These are phyloP conservation scores for Ampelomyces quisqualis DNA, from an alignment of 2,329 filamentous ascomycete species.

Conservation along the genomic window DNA sequence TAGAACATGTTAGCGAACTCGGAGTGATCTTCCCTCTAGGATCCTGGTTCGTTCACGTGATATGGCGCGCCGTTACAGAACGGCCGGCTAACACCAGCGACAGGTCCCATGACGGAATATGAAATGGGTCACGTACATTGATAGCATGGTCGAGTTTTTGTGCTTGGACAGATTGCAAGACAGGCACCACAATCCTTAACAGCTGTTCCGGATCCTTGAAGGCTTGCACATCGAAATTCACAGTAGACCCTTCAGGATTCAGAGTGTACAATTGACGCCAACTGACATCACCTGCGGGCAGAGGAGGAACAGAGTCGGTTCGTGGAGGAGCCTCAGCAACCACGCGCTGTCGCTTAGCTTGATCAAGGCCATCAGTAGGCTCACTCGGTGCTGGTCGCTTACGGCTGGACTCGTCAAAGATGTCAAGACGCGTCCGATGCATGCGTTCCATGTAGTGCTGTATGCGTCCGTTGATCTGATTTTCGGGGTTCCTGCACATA, in stretches of 20 bases:
- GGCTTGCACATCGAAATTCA: constrained; percentile 77
- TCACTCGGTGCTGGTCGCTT: constrained; percentile 75
- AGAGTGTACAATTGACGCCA: constrained; percentile 85
- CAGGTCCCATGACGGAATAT: background rate
- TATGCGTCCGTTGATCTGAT: constrained; percentile 73
- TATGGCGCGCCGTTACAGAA: background rate
- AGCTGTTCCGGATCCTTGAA: constrained; percentile 71
- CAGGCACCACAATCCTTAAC: constrained; percentile 76
- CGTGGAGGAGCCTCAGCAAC: constrained; percentile 51
- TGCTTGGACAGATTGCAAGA: constrained; percentile 71
- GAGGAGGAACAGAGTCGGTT: constrained; percentile 62
- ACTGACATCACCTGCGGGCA: constrained; percentile 74
- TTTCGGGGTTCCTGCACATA: constrained; percentile 69
- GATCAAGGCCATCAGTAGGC: constrained; percentile 70
- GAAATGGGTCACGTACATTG: constrained; percentile 63
- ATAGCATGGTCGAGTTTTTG: constrained; percentile 71
- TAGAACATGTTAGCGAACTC: constrained; percentile 17
- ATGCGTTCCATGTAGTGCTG: constrained; percentile 84
- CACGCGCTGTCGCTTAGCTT: constrained; percentile 77
- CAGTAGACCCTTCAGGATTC: constrained; percentile 71
- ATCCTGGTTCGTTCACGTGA: constrained; percentile 8
- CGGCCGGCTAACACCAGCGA: background rate
- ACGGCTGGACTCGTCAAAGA: constrained; percentile 74
- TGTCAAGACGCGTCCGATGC: constrained; percentile 73
- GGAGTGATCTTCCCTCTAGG: no score